These are phyloP conservation scores for Dentipellis fragilis DNA, from an alignment of 768 basidiomycete species.

Conservation along the genomic window DNA sequence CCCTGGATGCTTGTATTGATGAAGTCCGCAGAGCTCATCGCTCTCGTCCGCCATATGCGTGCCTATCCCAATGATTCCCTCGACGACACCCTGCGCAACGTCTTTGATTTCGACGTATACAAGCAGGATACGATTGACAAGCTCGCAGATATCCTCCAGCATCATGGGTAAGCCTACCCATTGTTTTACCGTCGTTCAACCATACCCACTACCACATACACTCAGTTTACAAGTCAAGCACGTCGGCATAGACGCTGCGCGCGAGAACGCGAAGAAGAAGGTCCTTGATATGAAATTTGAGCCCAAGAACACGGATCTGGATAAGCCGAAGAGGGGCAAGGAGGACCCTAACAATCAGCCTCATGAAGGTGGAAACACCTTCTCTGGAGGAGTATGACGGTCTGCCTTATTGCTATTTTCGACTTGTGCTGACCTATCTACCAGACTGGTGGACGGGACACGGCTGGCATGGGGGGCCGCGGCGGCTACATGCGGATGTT, in stretches of 20 bases:
- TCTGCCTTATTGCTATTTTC: neutral
- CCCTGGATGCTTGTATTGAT: neutral
- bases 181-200: neutral
- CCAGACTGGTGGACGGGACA: slow-evolving; percentile 56
- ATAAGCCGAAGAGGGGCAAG: slow-evolving; percentile 50
- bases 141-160: slow-evolving; percentile 44
- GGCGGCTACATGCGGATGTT: slow-evolving; percentile 59
- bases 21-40: slow-evolving; percentile 43
- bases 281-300: slow-evolving; percentile 48
- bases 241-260: slow-evolving; percentile 48
- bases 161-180: slow-evolving; percentile 39
- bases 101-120: slow-evolving; percentile 65
- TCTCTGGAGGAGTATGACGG: slow-evolving; percentile 46
- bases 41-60: slow-evolving; percentile 53
- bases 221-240: slow-evolving; percentile 40
- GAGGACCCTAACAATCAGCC: slow-evolving; percentile 44
- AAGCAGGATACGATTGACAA: slow-evolving; percentile 56
- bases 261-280: slow-evolving; percentile 38
- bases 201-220: too few species aligned
- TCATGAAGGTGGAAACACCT: slow-evolving; percentile 55
- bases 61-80: slow-evolving; percentile 49
- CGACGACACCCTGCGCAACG: slow-evolving; percentile 49
- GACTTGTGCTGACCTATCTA: neutral
- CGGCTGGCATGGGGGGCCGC: slow-evolving; percentile 56
- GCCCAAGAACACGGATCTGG: slow-evolving; percentile 37